These are phyloP conservation scores for Fusarium sambucinum DNA, from an alignment of 2,329 filamentous ascomycete genomes.

Conservation along the genomic window DNA sequence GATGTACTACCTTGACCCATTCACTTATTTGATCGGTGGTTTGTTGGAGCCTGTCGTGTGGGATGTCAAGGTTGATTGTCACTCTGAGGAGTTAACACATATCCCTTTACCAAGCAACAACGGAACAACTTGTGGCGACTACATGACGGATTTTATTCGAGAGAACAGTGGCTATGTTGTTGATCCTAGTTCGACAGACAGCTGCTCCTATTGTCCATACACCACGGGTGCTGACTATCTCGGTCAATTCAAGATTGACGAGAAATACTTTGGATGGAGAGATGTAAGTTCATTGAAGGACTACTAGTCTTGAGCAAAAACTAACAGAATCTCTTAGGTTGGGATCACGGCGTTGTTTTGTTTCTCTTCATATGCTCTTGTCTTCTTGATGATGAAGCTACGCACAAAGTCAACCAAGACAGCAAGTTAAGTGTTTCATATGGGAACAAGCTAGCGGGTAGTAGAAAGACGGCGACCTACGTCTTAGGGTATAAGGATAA, in stretches of 20 bases:
- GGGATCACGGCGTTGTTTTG: constrained; percentile 42
- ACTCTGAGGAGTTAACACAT: constrained; percentile 41
- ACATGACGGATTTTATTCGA: background rate
- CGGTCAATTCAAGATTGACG: background rate
- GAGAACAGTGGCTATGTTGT: background rate
- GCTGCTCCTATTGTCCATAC: background rate
- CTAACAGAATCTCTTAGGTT: background rate
- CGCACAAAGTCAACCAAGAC: constrained; percentile 38
- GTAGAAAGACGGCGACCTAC: no score
- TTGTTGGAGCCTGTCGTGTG: constrained; percentile 31
- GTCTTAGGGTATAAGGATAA: no score
- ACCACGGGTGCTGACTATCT: background rate
- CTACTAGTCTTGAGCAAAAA: no score
- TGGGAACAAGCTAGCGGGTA: no score
- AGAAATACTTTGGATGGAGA: constrained; percentile 31
- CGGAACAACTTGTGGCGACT: background rate
- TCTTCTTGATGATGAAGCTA: constrained; percentile 45
- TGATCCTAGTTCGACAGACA: background rate
- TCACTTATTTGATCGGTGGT: constrained; percentile 57
- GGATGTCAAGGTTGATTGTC: background rate
- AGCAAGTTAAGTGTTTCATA: background rate
- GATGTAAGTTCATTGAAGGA: constrained; percentile 14
- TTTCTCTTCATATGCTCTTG: constrained; percentile 38
- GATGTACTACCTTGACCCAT: constrained; percentile 59
- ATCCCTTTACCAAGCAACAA: constrained; percentile 6